Evolutionary conservation across 2,329 filamentous ascomycete species (phyloP), one percentile per base, ranked within the genome.

Genomic region (Sclerotinia subarctica): DNA sequence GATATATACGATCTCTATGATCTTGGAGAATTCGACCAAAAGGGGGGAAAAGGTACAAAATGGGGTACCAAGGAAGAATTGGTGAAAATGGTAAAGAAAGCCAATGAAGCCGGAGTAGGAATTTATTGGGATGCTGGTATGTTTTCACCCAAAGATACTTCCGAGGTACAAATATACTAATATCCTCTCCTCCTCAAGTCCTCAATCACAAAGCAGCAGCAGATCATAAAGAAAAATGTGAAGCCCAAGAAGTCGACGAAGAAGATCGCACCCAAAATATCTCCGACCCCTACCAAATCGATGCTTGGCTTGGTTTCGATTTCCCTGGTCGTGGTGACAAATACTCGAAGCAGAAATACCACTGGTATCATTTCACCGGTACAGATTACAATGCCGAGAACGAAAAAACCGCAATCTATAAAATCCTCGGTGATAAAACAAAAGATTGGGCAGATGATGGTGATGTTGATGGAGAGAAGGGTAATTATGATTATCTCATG

Each of bases 401-500:
- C 38, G 80, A 85, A 64, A 82, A 83, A 71, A 86, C 84, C 15
- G 88, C 84, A 1, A 85, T 92, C 60, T 92, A 86, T 80, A 88
- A 86, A 76, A 86, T 91, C 59, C 76, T 86, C 3, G 88, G 85
- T 0, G 85, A 84, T 21, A 75, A 80, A 69, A 83, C 85, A 66
- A 90, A 90, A 74, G 82, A 83, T 49, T 92, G 89, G 89, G 85
- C 86, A 3, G 74, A 82, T 0, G 83, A 83, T 19, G 88, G 89
- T 4, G 86, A 87, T 57, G 81, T 82, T 38, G 82, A 84, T 26
- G 82, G 71, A 13, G 81, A 90, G 76, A 84, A 87, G 71, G 90
- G 90, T 10, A 92, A 92, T 74, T 88, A 85, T 53, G 86, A 89
- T 76, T 91, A 88, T 74, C 82, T 92, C 21, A 91, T 92, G 87